phyloP scores from a whole-genome alignment of 768 basidiomycete species.

The Neoboletus subvelutipes region DNA sequence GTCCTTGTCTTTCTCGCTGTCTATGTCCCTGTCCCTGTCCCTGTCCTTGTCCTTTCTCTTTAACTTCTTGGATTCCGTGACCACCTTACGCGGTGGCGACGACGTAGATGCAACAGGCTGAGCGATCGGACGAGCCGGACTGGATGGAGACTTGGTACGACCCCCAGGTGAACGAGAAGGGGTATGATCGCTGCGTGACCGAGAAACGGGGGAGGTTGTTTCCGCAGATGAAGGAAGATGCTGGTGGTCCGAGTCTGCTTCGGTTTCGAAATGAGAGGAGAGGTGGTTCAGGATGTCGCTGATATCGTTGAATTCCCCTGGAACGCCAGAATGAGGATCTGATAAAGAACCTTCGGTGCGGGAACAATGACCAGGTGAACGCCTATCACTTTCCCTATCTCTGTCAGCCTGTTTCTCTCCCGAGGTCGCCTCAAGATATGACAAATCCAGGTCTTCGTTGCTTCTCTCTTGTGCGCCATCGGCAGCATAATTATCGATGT shows the following conservation, averaged over 20 bases:
- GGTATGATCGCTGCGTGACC: slow-evolving; percentile 23
- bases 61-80: slow-evolving; percentile 24
- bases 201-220: slow-evolving; percentile 32
- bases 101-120: slow-evolving; percentile 58
- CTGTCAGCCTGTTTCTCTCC: slow-evolving; percentile 32
- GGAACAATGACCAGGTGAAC: slow-evolving; percentile 25
- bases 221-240: slow-evolving; percentile 38
- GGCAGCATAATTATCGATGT: slow-evolving; percentile 22
- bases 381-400: slow-evolving; percentile 43
- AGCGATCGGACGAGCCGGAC: slow-evolving; percentile 29
- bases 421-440: slow-evolving; percentile 45
- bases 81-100: slow-evolving; percentile 27
- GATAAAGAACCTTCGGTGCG: slow-evolving; percentile 36
- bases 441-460: slow-evolving; percentile 53
- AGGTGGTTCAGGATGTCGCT: slow-evolving; percentile 76
- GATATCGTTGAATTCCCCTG: slow-evolving; percentile 67
- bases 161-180: slow-evolving; percentile 21
- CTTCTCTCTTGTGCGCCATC: slow-evolving; percentile 33
- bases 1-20: slow-evolving; percentile 34
- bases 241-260: slow-evolving; percentile 43
- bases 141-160: slow-evolving; percentile 38
- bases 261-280: slow-evolving; percentile 65
- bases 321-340: slow-evolving; percentile 47
- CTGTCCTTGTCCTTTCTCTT: slow-evolving; percentile 31
- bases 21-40: slow-evolving; percentile 32